Evolutionary conservation across 306 rosid genomes (phyloP), one percentile per base, ranked within the genome.

Genomic region (Geum urbanum): DNA sequence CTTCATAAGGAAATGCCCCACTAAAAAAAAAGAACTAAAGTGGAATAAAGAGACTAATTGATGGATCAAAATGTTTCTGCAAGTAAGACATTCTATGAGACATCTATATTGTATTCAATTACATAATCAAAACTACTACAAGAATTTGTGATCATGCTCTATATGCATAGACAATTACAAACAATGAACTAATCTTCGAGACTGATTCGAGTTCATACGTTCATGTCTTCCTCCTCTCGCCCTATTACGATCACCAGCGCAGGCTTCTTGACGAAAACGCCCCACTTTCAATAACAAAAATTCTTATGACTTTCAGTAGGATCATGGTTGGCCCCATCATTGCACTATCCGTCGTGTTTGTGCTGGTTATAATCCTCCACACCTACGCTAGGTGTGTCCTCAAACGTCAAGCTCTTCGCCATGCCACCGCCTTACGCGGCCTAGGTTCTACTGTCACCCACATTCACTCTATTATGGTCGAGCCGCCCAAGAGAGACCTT

Each of bases 321-420:
- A 82, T 92, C 66, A 80, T 92, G 73, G 55, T 88, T 47, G 62
- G 67, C 4, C 87, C 98, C 69, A 79, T 92, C 52, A 43, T 80
- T 24, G 86, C 91, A 44, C 76, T 92, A 41, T 74, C 90, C 2
- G 18, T 72, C 16, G 91, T 90, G 39, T 66, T 92, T 8, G 9
- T 83, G 5, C 39, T 90, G 2, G 97, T 90, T 7, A 22, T 92
- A 0, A 83, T 86, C 4, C 96, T 92, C 19, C 98, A 90, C 70
- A 57, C 91, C 73, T 92, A 92, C 15, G 97, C 97, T 0, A 79
- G 94, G 69, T 82, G 47, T 9, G 77, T 78, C 46, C 84, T 92
- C 18, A 63, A 79, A 13, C 89, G 97, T 58, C 96, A 84, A 18
- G 81, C 87, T 9, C 97, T 84, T 3, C 92, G 91, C 22, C 81